Percentiles rank a stretch among this genome's conserved stretches.
Conservation (phyloP, 805 yeast species). For the Alloascoidea africana region DNA sequence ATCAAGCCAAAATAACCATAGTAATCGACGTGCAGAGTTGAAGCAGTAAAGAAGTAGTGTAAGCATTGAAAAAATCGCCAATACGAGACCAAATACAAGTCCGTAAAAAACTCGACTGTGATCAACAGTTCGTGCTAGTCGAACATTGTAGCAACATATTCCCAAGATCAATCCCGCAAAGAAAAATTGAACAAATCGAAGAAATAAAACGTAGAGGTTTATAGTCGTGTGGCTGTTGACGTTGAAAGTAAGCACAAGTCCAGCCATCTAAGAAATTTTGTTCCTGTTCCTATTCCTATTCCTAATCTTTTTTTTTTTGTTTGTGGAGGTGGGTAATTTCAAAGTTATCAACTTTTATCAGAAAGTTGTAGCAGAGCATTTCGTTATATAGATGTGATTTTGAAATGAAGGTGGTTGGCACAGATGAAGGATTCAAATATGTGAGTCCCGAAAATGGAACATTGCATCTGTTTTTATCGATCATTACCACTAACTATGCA, state of each 20-base stretch:
- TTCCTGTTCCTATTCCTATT: too few species aligned
- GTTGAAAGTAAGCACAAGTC: background rate
- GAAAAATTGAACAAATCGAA: background rate
- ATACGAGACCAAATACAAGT: background rate
- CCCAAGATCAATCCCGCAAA: background rate
- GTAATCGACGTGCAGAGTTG: background rate
- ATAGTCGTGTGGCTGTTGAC: background rate
- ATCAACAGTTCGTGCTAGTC: background rate
- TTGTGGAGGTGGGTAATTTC: too few species aligned
- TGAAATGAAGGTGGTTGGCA: too few species aligned
- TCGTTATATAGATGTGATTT: too few species aligned
- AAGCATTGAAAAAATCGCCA: background rate
- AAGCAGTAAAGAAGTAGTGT: background rate
- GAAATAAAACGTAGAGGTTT: background rate
- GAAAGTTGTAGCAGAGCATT: too few species aligned
- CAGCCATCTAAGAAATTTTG: constrained; percentile 1
- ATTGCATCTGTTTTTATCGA: too few species aligned
- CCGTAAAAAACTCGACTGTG: background rate
- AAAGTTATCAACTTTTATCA: too few species aligned
- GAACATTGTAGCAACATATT: background rate
- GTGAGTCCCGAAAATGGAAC: too few species aligned
- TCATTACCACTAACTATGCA: too few species aligned
- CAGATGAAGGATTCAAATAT: too few species aligned
- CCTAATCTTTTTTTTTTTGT: too few species aligned
- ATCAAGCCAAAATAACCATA: background rate